A percentile compares a stretch with the other conserved stretches of the same genome.
Conservation (phyloP, 1,284 basidiomycete genomes). For the Anthracocystis setariae region DNA sequence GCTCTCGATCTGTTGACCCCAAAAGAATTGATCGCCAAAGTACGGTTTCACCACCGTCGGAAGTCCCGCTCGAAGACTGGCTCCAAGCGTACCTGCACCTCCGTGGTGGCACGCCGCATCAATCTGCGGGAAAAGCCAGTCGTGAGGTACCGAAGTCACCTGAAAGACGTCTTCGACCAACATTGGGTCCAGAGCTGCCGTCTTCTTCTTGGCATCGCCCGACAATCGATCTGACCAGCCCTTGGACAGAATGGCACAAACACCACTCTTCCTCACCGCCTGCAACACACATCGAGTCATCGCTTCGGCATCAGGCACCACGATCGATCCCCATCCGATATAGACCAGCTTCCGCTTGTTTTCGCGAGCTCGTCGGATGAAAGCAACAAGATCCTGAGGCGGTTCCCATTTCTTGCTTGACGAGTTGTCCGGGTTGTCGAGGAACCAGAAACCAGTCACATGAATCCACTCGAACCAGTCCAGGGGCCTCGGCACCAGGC, state of each 20-base stretch:
- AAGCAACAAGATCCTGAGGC: conserved; percentile 79
- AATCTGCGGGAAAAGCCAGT: conserved; percentile 93
- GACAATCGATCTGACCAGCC: conserved; percentile 90
- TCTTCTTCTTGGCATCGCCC: conserved; percentile 21
- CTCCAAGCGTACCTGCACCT: conserved; percentile 94
- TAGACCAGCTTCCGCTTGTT: conserved; percentile 90
- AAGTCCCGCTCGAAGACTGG: conserved; percentile 87
- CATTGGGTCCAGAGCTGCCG: conserved; percentile 71
- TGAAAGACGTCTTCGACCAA: conserved; percentile 77
- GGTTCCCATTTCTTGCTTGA: conserved; percentile 82
- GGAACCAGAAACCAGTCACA: conserved; percentile 74
- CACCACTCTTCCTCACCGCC: conserved; percentile 81
- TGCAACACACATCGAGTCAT: conserved; percentile 92
- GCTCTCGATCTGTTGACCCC: conserved; percentile 89
- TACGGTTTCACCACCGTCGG: conserved; percentile 97
- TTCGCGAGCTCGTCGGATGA: conserved; percentile 80
- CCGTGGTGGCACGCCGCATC: conserved; percentile 97
- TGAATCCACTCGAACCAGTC: conserved; percentile 99
- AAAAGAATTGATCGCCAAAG: conserved; percentile 97
- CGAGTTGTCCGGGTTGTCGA: conserved; percentile 80
- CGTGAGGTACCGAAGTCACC: conserved; percentile 89
- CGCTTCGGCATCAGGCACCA: conserved; percentile 89
- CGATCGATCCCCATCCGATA: conserved; percentile 98
- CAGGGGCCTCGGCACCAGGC: conserved; percentile 74
- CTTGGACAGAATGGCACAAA: conserved; percentile 91